A percentile compares a stretch with the other conserved stretches of the same genome.
Evolutionary conservation across 2,329 filamentous ascomycete species (phyloP).

Genomic region (Dactylellina leptospora): DNA sequence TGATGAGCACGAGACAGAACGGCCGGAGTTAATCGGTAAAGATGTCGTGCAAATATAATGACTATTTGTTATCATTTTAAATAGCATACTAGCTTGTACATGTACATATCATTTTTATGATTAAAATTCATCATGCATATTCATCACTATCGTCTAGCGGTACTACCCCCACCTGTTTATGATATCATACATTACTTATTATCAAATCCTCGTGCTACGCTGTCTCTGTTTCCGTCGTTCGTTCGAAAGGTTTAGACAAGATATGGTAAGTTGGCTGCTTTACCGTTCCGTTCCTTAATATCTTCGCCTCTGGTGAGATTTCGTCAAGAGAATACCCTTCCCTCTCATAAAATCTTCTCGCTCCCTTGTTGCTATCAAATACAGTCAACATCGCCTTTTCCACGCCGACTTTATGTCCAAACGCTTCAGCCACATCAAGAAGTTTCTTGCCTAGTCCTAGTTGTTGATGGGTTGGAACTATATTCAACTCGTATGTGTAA

Average conservation of each 20-base stretch:
- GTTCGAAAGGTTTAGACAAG: conserved; percentile 63
- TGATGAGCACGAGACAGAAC: conserved; percentile 92
- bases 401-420: conserved; percentile 54
- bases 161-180: not conserved
- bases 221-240: conserved; percentile 6
- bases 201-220: conserved; percentile 17
- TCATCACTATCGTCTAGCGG: not conserved
- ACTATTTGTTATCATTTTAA: not conserved
- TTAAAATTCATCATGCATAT: not conserved
- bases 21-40: conserved; percentile 88
- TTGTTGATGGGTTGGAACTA: conserved; percentile 38
- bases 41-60: conserved; percentile 80
- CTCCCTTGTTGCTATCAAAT: conserved; percentile 55
- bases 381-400: conserved; percentile 57
- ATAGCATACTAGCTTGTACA: not conserved
- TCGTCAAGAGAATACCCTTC: conserved; percentile 62
- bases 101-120: not conserved
- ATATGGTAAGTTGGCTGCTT: conserved; percentile 66
- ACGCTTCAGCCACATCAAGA: conserved; percentile 54
- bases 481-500: conserved; percentile 56
- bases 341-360: conserved; percentile 55
- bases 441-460: conserved; percentile 53
- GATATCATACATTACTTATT: not conserved
- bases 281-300: conserved; percentile 64
- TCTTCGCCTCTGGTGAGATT: conserved; percentile 65